phyloP scores from a whole-genome alignment of 495 filamentous ascomycete genomes.

The Aspergillus hancockii region DNA sequence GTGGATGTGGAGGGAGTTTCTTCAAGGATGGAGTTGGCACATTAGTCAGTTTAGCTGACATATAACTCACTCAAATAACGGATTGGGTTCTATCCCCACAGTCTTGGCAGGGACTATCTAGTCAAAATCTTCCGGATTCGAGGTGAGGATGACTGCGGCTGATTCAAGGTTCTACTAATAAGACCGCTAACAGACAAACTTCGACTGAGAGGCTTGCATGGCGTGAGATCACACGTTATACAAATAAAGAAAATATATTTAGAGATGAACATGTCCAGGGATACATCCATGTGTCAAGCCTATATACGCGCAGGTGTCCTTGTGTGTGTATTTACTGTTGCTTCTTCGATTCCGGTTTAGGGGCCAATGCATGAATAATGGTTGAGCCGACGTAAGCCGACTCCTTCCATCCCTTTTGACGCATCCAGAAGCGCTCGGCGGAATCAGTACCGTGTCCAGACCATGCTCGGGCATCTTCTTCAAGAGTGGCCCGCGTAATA shows the following conservation, averaged over 20 bases:
- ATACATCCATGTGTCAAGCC: not conserved
- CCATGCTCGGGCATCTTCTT: constrained; percentile 69
- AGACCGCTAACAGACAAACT: no score
- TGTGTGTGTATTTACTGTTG: constrained; percentile 40
- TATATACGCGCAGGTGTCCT: not conserved
- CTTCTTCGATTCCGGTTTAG: constrained; percentile 54
- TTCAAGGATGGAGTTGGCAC: not conserved
- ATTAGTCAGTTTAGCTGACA: not conserved
- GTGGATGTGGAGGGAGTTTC: not conserved
- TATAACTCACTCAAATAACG: not conserved
- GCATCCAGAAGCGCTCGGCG: constrained; percentile 68
- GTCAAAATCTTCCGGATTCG: no score
- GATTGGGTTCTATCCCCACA: not conserved
- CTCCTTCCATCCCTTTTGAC: constrained; percentile 64
- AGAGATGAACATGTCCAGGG: not conserved
- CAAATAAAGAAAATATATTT: not conserved
- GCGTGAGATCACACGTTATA: not conserved
- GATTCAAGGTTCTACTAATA: no score
- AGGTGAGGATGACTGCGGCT: no score
- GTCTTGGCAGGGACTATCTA: not conserved
- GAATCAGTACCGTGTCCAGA: constrained; percentile 52
- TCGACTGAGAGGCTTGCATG: no score
- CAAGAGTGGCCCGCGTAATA: constrained; percentile 47
- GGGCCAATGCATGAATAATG: constrained; percentile 55
- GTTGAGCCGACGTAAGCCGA: constrained; percentile 56